phyloP scores from a whole-genome alignment of 1,284 basidiomycete genomes.

The Apiotrichum mycotoxinovorans region DNA sequence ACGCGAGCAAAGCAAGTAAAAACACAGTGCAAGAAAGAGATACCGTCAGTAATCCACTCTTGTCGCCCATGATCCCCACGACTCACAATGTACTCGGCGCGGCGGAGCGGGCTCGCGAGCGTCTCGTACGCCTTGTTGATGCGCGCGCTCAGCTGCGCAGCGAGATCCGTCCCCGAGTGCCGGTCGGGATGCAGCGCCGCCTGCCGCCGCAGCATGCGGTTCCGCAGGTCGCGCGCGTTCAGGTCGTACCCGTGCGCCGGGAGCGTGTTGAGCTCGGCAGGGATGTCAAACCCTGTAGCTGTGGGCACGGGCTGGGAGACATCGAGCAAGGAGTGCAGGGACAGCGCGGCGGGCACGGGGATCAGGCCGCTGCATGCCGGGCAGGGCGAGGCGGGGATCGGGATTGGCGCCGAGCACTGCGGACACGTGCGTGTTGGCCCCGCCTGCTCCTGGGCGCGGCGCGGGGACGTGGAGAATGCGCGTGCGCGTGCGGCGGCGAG shows the following conservation, averaged over 20 bases:
- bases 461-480: neutral
- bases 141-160: slow-evolving; percentile 37
- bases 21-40: neutral
- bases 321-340: slow-evolving; percentile 41
- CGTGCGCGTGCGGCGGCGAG: slow-evolving; percentile 3
- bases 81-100: slow-evolving; percentile 50
- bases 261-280: slow-evolving; percentile 29
- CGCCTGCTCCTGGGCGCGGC: neutral
- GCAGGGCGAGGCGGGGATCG: slow-evolving; percentile 41
- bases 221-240: slow-evolving; percentile 34
- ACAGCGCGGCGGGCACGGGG: slow-evolving; percentile 37
- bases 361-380: slow-evolving; percentile 36
- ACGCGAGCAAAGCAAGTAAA: neutral
- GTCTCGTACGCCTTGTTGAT: slow-evolving; percentile 48
- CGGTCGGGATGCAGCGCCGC: slow-evolving; percentile 47
- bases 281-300: slow-evolving; percentile 22
- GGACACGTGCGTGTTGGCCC: slow-evolving; percentile 33
- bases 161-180: slow-evolving; percentile 30
- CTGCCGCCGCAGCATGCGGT: slow-evolving; percentile 40
- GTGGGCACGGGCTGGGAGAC: slow-evolving; percentile 27
- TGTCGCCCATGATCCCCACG: neutral
- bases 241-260: slow-evolving; percentile 40
- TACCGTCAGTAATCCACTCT: neutral
- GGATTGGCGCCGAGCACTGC: slow-evolving; percentile 27
- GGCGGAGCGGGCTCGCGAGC: slow-evolving; percentile 39